phyloP scores from a whole-genome alignment of 208 protist species.

The Trypanosoma mega region DNA sequence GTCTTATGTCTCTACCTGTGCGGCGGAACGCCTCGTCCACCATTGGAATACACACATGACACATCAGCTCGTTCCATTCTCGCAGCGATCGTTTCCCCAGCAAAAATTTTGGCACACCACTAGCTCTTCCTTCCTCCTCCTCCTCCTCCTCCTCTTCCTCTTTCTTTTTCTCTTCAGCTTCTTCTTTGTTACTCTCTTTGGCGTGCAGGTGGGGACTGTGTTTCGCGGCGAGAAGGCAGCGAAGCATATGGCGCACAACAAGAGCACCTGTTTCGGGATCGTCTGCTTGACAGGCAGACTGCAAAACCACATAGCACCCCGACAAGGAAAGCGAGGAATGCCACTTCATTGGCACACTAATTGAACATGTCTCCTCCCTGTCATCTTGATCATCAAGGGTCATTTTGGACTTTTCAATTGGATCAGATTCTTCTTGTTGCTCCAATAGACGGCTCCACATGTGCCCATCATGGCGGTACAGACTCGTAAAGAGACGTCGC shows the following conservation, averaged over 20 bases:
- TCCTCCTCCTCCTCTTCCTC: background rate
- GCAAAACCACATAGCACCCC: constrained; percentile 16
- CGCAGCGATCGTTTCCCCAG: too few relatives aligned
- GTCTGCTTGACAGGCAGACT: constrained; percentile 14
- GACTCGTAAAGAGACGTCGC: constrained; percentile 36
- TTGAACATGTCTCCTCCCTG: background rate
- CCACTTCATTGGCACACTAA: background rate
- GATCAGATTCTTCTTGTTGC: too few relatives aligned
- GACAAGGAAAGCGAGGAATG: constrained; percentile 9
- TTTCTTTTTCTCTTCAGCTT: background rate
- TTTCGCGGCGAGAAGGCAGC: constrained; percentile 11
- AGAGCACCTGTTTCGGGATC: constrained; percentile 24
- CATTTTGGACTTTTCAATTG: too few relatives aligned
- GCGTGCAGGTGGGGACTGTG: background rate
- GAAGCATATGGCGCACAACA: constrained; percentile 21
- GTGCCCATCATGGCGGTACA: constrained; percentile 27
- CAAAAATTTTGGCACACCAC: too few relatives aligned
- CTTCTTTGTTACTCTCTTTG: background rate
- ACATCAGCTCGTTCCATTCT: constrained; percentile 27
- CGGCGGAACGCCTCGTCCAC: constrained; percentile 26
- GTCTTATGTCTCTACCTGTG: constrained; percentile 24
- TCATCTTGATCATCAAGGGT: background rate
- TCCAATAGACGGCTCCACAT: too few relatives aligned
- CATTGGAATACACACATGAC: constrained; percentile 24
- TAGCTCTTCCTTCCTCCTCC: constrained; percentile 19